Evolutionary conservation across 345 rosid species (phyloP).

Genomic region (Microthlaspi erraticum): DNA sequence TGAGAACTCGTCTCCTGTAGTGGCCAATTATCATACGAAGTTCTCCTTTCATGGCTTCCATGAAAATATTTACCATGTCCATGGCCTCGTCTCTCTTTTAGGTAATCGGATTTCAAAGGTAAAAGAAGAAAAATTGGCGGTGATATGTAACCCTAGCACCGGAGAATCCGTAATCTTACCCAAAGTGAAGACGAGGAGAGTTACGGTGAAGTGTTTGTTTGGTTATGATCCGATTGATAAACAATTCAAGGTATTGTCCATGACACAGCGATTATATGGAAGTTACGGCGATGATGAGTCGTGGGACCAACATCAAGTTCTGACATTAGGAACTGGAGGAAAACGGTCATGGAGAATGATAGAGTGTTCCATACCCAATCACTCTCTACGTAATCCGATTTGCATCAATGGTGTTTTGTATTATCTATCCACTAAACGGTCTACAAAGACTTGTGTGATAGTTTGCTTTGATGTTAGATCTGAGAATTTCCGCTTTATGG

Average conservation of each 20-base stretch:
- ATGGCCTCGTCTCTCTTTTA: too few species aligned
- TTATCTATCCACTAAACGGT: not conserved
- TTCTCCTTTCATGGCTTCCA: not conserved
- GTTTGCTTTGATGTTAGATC: not conserved
- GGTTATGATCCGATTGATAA: not conserved
- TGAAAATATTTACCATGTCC: too few species aligned
- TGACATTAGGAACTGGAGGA: not conserved
- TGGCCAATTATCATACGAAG: not conserved
- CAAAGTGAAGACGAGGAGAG: too few species aligned
- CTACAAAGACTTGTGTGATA: not conserved
- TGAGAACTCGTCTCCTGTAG: not conserved
- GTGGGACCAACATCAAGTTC: not conserved
- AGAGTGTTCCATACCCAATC: not conserved
- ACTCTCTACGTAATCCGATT: not conserved
- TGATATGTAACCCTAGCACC: too few species aligned
- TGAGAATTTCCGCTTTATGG: not conserved
- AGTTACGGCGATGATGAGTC: not conserved
- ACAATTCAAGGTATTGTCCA: not conserved
- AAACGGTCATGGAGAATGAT: not conserved
- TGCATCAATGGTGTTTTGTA: slow-evolving; percentile 7
- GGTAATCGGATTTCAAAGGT: too few species aligned
- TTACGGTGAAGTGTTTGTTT: not conserved
- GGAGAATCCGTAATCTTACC: too few species aligned
- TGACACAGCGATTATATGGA: not conserved
- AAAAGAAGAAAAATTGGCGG: too few species aligned